Evolutionary conservation across 768 basidiomycete species (phyloP), one percentile per base, ranked within the genome.

Genomic region (Boletellus ananiceps): DNA sequence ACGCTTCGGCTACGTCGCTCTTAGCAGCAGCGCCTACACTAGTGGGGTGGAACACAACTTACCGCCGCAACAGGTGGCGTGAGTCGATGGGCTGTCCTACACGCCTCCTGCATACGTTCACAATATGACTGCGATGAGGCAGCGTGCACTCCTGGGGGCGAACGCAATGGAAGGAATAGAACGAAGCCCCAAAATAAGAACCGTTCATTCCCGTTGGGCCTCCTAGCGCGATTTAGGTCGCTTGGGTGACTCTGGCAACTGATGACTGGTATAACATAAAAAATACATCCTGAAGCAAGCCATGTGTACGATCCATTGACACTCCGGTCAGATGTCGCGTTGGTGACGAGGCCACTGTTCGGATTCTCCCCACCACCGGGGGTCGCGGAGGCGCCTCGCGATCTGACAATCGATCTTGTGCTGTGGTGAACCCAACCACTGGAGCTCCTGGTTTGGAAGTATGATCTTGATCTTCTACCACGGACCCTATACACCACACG

Each of bases 371-470:
- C 25, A 14, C 42, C 34, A 7, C 47, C 46, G n/a, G 21, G 46
- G 40, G 45, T 50, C 13, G n/a, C 36, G 13, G 27, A 35, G 34
- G 34, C n/a, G 11, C 12, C 18, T 37, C 16, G 27, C 14, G 27
- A 25, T 18, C 25, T 45, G 57, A 32, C 58, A 8, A 49, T 50
- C 44, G 57, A 56, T 41, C 58, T 64, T 3, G 62, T 49, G 4
- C 41, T 53, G 37, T 51, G 45, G 52, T 50, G 58, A 14, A 65
- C 60, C 5, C 45, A 33, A 27, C 16, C 13, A 19, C 15, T 37
- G 11, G 16, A 19, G 29, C 29, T 25, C 23, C 39, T 15, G 14
- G 39, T 40, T 29, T 29, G 9, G 40, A 51, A 21, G 19, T 8
- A 15, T 13, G 32, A 43, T 11, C 14, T 25, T 33, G 16, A 8